Evolutionary conservation across 2,329 filamentous ascomycete genomes (phyloP).

Genomic region (Thyridium curvatum): DNA sequence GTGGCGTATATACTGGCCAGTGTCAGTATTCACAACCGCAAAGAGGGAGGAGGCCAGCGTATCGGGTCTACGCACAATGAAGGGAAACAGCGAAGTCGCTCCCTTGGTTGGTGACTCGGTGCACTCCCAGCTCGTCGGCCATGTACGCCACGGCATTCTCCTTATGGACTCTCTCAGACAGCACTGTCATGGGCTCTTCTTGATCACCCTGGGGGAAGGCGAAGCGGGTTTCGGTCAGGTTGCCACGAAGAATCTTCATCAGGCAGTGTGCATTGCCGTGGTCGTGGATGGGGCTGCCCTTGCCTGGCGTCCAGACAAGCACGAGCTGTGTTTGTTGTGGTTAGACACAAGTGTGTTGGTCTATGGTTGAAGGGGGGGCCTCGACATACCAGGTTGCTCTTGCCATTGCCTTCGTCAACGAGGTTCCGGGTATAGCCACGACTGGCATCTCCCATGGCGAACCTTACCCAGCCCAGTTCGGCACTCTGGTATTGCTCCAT

Average conservation of each 20-base stretch:
- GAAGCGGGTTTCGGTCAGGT: conserved; percentile 75
- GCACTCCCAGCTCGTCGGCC: conserved; percentile 82
- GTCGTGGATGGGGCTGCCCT: conserved; percentile 81
- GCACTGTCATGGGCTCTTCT: conserved; percentile 53
- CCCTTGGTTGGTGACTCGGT: conserved; percentile 73
- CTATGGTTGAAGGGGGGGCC: not conserved
- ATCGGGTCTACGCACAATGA: conserved; percentile 49
- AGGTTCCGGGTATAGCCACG: conserved; percentile 80
- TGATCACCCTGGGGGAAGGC: conserved; percentile 55
- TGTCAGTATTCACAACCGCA: conserved; percentile 4
- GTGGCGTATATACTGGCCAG: conserved; percentile 68
- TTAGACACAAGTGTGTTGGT: conserved; percentile 8
- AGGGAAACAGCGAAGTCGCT: conserved; percentile 76
- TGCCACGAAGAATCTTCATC: conserved; percentile 81
- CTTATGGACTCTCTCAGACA: conserved; percentile 60
- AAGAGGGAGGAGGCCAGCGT: conserved; percentile 12
- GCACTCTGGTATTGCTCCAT: conserved; percentile 71
- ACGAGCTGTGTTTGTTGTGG: conserved; percentile 53
- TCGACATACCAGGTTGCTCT: conserved; percentile 41
- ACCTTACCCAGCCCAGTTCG: conserved; percentile 65
- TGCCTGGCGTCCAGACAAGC: conserved; percentile 83
- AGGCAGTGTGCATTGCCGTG: conserved; percentile 85
- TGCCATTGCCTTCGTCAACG: conserved; percentile 79
- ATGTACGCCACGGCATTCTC: conserved; percentile 82
- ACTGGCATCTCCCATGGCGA: conserved; percentile 65